A percentile compares a stretch with the other conserved stretches of the same genome.
Evolutionary conservation across 2,329 filamentous ascomycete genomes (phyloP).

Genomic region (Xylaria sp.): DNA sequence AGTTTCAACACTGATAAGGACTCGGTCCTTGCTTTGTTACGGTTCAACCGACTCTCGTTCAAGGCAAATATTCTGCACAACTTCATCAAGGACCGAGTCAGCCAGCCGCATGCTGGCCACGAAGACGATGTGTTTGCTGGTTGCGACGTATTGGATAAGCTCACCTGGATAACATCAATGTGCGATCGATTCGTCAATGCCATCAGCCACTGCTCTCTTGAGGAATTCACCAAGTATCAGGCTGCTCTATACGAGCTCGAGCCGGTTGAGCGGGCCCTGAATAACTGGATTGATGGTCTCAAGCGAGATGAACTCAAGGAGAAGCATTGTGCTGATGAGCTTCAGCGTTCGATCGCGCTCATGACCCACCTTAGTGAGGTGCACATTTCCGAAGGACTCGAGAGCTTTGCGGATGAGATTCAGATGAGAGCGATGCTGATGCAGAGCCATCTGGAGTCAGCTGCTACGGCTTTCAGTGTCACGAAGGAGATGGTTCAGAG

Average conservation of each 20-base stretch:
- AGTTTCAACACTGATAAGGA: slow-evolving; percentile 74
- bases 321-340: slow-evolving; percentile 71
- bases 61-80: slow-evolving; percentile 75
- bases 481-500: slow-evolving; percentile 62
- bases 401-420: slow-evolving; percentile 71
- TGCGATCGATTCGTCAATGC: slow-evolving; percentile 78
- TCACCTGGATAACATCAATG: slow-evolving; percentile 77
- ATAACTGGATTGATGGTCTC: slow-evolving; percentile 79
- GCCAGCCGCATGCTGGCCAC: slow-evolving; percentile 59
- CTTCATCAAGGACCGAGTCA: slow-evolving; percentile 74
- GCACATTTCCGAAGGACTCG: slow-evolving; percentile 64
- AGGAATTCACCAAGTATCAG: slow-evolving; percentile 73
- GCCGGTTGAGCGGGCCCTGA: slow-evolving; percentile 83
- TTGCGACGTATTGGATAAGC: slow-evolving; percentile 77
- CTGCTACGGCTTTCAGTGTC: slow-evolving; percentile 41
- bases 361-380: slow-evolving; percentile 82
- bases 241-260: slow-evolving; percentile 81
- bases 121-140: slow-evolving; percentile 76
- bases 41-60: slow-evolving; percentile 82
- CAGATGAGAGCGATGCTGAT: slow-evolving; percentile 71
- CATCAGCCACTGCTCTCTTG: slow-evolving; percentile 70
- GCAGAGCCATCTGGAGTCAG: slow-evolving; percentile 76
- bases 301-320: slow-evolving; percentile 82
- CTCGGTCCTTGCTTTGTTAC: slow-evolving; percentile 79
- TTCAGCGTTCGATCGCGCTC: slow-evolving; percentile 78